Evolutionary conservation across 306 rosid genomes (phyloP), one percentile per base, ranked within the genome.

Genomic region (Sicyos edulis): DNA sequence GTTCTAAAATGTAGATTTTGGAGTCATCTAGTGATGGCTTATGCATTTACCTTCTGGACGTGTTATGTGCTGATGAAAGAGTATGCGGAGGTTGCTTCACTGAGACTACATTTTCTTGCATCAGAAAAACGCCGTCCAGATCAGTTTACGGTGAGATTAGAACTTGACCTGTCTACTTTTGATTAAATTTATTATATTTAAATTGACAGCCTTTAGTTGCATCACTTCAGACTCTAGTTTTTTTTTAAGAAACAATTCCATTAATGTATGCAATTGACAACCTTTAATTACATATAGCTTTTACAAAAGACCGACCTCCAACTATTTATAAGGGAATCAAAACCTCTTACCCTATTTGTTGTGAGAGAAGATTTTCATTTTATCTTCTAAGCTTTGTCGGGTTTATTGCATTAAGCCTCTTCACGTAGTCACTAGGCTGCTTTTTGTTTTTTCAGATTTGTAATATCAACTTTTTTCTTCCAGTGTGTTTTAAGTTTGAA

Each of bases 1-100:
- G 32, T 57, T 21, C 19, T 15, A 17, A 32, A 74, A 60, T 62
- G 70, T 83, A 95, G 99, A 87, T 85, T 89, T 74, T 95, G 96
- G 96, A 76, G 82, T 77, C 97, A 95, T 83, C 71, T 95, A 80
- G 63, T 87, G 69, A 73, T 84, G 88, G 96, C 95, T 74, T 95
- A 95, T 84, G 88, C 78, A 67, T 81, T 91, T 81, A 91, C 99
- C 77, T 71, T 95, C 75, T 95, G 95, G 97, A 87, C 92, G 45
- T 95, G 96, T 82, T 91, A 80, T 73, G 80, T 89, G 77, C 75
- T 95, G 85, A 53, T 78, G 44, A 87, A 69, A 85, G 99, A 95
- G 87, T 95, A 95, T 82, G 96, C 73, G 68, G 86, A 26, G 66
- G 79, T 95, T 55, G 86, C 99, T 75, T 22, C 72, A 2, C 84